Conservation (phyloP, 2,329 filamentous ascomycete species). For the Rosellinia necatrix region DNA sequence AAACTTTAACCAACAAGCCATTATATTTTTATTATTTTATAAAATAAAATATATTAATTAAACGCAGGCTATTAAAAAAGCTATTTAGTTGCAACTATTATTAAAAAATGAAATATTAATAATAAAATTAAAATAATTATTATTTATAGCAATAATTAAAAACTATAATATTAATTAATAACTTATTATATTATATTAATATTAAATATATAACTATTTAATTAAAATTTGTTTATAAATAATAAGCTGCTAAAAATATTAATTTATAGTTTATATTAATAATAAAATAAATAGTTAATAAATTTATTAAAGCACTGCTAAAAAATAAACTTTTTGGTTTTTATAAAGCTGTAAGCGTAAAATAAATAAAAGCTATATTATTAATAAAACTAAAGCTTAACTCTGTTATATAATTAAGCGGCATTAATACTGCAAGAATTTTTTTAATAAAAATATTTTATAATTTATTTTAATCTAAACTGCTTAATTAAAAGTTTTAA, state of each 20-base stretch:
- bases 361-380: too few relatives aligned
- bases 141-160: constrained; percentile 3
- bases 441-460: too few relatives aligned
- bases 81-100: background rate
- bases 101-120: background rate
- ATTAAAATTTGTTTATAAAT: too few relatives aligned
- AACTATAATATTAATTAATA: background rate
- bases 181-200: background rate
- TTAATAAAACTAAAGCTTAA: too few relatives aligned
- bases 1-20: background rate
- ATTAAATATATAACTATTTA: too few relatives aligned
- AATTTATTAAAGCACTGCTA: background rate
- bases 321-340: constrained; percentile 6
- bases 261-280: too few relatives aligned
- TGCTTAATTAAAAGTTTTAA: too few relatives aligned
- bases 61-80: background rate
- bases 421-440: too few relatives aligned
- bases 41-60: background rate
- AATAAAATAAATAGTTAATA: constrained; percentile 1
- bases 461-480: too few relatives aligned
- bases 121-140: background rate
- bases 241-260: too few relatives aligned
- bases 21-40: background rate
- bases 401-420: too few relatives aligned
- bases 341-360: too few relatives aligned